Evolutionary conservation across 192 early-diverging fungal genomes (phyloP).

Genomic region (Phlyctochytrium bullatum): DNA sequence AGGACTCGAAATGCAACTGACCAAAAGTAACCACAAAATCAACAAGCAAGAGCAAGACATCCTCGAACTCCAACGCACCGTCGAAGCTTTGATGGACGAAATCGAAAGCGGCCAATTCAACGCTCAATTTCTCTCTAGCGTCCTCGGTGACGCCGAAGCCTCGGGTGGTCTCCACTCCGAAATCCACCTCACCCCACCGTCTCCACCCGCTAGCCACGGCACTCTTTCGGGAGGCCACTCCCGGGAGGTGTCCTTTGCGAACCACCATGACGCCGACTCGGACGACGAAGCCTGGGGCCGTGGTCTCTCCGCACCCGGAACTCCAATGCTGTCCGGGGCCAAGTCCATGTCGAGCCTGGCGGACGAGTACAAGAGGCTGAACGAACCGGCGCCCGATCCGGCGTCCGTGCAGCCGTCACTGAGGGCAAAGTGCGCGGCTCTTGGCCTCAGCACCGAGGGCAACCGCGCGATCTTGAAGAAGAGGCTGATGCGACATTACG

Average conservation of each 20-base stretch:
- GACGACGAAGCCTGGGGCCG: neutral
- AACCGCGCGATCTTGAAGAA: conserved; percentile 30
- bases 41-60: conserved; percentile 2
- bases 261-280: neutral
- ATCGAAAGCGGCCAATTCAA: neutral
- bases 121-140: neutral
- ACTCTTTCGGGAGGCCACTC: neutral
- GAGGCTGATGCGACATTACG: conserved; percentile 14
- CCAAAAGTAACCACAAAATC: neutral
- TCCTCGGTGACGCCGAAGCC: neutral
- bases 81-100: neutral
- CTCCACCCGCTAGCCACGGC: neutral
- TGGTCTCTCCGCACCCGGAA: neutral
- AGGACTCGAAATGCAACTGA: neutral
- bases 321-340: neutral
- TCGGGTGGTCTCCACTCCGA: neutral
- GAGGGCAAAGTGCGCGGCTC: conserved; percentile 7
- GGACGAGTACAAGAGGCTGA: neutral
- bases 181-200: too few relatives aligned
- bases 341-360: neutral
- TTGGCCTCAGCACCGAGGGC: conserved; percentile 25
- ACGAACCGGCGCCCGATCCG: neutral
- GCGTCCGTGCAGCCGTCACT: neutral
- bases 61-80: conserved; percentile 7
- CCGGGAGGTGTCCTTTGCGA: neutral